Base-by-base conservation (phyloP, 805 yeast genomes). In the Wickerhamiella domercqiae region DNA sequence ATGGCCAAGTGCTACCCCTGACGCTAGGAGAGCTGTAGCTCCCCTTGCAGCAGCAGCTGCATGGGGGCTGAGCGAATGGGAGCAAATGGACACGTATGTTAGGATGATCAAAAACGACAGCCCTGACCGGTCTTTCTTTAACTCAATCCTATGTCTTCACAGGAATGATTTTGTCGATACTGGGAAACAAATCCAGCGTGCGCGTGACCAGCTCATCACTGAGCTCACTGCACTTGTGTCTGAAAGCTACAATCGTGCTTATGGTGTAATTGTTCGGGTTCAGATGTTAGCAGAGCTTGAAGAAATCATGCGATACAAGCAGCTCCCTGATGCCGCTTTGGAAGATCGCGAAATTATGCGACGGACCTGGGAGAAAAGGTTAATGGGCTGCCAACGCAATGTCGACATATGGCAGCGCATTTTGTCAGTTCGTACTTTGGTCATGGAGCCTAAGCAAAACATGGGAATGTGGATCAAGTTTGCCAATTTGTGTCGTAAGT, bases 351-450 rank as follows among this genome's bases (percentile, higher is more conserved):
- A 66, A 5, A 72, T 74, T 13, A 77, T 90, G 69, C 68, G 94
- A 47, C 74, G 77, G 48, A 87, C 97, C 0, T 93, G 98, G 98
- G 83, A 81, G 52, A 80, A 81, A 36, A 70, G 99, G 50, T 63
- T 90, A 36, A 62, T 82, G 42, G 97, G 97, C 1, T 84, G 96
- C 53, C 98, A 90, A 60, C 70, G 90, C 48, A 90, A 90, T 60
- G 97, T 90, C 36, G 99, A 90, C 60, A 84, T 86, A n/a, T 90
- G 99, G 98, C 96, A 87, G 56, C 67, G 96, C 52, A 77, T 90
- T 73, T 67, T 90, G 42, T 81, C 86, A 54, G 94, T 87, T 2
- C 68, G 98, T 39, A 87, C 96, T 0, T 65, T 90, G 34, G 97
- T 90, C 11, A 80, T 90, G 32, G 78, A 78, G 45, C 99, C 98